A percentile compares a stretch with the other conserved stretches of the same genome.
Conservation (phyloP, 2,329 filamentous ascomycete species). For the Pseudogymnoascus verrucosus region DNA sequence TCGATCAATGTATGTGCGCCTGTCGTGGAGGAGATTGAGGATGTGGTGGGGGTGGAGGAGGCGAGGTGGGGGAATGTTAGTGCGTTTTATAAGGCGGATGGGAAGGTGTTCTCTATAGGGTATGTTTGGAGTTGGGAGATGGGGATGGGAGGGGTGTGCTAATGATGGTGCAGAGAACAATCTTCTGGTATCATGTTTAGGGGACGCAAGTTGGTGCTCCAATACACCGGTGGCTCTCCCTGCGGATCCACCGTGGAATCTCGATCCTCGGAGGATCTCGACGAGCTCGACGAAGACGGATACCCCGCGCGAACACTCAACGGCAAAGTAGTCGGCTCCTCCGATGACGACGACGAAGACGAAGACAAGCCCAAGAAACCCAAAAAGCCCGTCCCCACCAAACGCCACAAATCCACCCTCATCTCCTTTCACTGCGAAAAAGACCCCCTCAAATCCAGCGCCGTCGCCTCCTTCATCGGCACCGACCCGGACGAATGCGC, state of each 20-base stretch:
- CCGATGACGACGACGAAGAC: slow-evolving; percentile 26
- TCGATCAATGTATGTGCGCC: slow-evolving; percentile 74
- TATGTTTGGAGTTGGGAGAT: slow-evolving; percentile 34
- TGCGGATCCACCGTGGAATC: slow-evolving; percentile 41
- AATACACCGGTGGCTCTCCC: slow-evolving; percentile 70
- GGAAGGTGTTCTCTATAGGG: slow-evolving; percentile 68
- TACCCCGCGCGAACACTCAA: slow-evolving; percentile 21
- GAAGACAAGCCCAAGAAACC: slow-evolving; percentile 30
- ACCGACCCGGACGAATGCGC: slow-evolving; percentile 79
- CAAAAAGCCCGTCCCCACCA: slow-evolving; percentile 15
- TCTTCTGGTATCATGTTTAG: slow-evolving; percentile 48
- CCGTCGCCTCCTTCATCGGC: slow-evolving; percentile 76
- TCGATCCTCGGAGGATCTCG: slow-evolving; percentile 29
- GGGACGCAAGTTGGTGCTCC: slow-evolving; percentile 67
- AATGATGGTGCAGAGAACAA: slow-evolving; percentile 40
- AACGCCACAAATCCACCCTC: slow-evolving; percentile 66
- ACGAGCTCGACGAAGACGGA: slow-evolving; percentile 28
- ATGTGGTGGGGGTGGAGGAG: slow-evolving; percentile 57
- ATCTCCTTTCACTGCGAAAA: slow-evolving; percentile 91
- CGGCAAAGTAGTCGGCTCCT: not conserved
- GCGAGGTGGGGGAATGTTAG: slow-evolving; percentile 63
- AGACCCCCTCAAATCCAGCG: slow-evolving; percentile 60
- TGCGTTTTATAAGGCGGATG: slow-evolving; percentile 63
- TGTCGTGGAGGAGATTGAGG: slow-evolving; percentile 57
- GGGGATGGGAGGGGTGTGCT: slow-evolving; percentile 1